These are phyloP conservation scores for Lyophyllum semitale DNA, from an alignment of 768 basidiomycete genomes.

Conservation along the genomic window DNA sequence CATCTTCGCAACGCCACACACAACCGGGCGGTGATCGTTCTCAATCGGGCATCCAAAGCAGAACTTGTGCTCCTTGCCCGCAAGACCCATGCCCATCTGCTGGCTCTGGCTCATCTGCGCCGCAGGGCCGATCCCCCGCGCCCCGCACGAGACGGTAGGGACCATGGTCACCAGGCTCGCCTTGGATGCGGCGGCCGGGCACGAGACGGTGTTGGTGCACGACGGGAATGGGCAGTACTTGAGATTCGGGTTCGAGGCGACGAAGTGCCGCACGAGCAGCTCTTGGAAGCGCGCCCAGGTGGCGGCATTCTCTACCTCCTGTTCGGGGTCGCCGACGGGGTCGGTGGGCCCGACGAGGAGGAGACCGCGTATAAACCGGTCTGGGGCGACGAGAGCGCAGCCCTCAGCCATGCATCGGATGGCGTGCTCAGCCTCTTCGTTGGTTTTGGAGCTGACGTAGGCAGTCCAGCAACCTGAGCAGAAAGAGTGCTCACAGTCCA, in stretches of 20 bases:
- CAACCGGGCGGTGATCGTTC: slow-evolving; percentile 87
- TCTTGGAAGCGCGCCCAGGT: slow-evolving; percentile 78
- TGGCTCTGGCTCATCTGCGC: slow-evolving; percentile 34
- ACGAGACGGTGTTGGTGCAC: slow-evolving; percentile 94
- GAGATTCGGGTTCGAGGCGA: slow-evolving; percentile 77
- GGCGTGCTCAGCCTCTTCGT: slow-evolving; percentile 73
- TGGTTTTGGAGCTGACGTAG: slow-evolving; percentile 79
- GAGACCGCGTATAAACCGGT: slow-evolving; percentile 58
- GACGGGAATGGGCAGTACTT: slow-evolving; percentile 96
- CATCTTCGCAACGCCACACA: slow-evolving; percentile 85
- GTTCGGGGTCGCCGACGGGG: slow-evolving; percentile 21
- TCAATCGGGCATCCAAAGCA: slow-evolving; percentile 95
- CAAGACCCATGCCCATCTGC: slow-evolving; percentile 22
- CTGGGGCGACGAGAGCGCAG: slow-evolving; percentile 66
- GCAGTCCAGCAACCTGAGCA: slow-evolving; percentile 84
- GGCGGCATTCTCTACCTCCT: slow-evolving; percentile 45
- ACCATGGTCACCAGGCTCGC: slow-evolving; percentile 75
- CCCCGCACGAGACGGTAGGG: slow-evolving; percentile 87
- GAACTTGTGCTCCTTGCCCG: slow-evolving; percentile 69
- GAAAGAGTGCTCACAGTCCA: slow-evolving; percentile 84
- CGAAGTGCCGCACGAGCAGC: slow-evolving; percentile 87
- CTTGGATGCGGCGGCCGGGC: slow-evolving; percentile 77
- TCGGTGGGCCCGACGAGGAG: slow-evolving; percentile 40
- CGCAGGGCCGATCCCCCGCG: slow-evolving; percentile 45
- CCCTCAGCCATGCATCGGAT: slow-evolving; percentile 83